Percentiles rank a stretch among this genome's conserved stretches.
These are phyloP conservation scores for Fragaria nilgerrensis DNA, from an alignment of 306 rosid species.

Conservation along the genomic window DNA sequence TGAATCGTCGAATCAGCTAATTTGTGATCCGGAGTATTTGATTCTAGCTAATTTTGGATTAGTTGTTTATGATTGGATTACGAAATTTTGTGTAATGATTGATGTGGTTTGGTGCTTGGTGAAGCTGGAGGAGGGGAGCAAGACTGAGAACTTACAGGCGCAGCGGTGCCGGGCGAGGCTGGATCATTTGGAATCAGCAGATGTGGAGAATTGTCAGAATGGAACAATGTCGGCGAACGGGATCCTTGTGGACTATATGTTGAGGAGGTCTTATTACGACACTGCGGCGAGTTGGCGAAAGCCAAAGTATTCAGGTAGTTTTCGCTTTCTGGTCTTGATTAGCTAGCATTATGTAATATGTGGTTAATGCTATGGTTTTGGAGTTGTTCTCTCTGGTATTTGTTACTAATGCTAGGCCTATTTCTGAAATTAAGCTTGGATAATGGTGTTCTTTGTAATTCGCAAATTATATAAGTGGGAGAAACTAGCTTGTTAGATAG, in stretches of 20 bases:
- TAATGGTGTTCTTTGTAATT: not conserved
- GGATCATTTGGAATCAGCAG: constrained; percentile 79
- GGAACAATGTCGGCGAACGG: constrained; percentile 83
- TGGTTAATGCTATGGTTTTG: not conserved
- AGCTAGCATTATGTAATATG: not conserved
- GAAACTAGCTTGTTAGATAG: not conserved
- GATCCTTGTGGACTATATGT: constrained; percentile 93
- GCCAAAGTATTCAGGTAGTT: constrained; percentile 72
- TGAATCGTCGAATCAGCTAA: constrained; percentile 13
- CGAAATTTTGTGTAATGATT: constrained; percentile 1
- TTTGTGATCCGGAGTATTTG: not conserved
- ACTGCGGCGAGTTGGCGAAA: constrained; percentile 75
- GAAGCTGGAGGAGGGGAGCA: constrained; percentile 86
- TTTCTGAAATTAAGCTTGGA: not conserved
- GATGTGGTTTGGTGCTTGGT: constrained; percentile 10
- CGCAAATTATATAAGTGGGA: not conserved
- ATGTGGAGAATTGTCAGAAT: constrained; percentile 67
- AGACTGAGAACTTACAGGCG: constrained; percentile 74
- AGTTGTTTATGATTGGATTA: not conserved
- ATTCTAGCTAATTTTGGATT: not conserved
- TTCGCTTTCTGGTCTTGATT: constrained; percentile 6
- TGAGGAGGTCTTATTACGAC: constrained; percentile 88
- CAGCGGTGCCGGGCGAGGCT: constrained; percentile 81
- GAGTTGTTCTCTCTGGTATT: not conserved
- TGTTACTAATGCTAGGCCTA: not conserved